A percentile compares a stretch with the other conserved stretches of the same genome.
phyloP scores from a whole-genome alignment of 768 basidiomycete genomes.

The Pleurotus tuber-regium region DNA sequence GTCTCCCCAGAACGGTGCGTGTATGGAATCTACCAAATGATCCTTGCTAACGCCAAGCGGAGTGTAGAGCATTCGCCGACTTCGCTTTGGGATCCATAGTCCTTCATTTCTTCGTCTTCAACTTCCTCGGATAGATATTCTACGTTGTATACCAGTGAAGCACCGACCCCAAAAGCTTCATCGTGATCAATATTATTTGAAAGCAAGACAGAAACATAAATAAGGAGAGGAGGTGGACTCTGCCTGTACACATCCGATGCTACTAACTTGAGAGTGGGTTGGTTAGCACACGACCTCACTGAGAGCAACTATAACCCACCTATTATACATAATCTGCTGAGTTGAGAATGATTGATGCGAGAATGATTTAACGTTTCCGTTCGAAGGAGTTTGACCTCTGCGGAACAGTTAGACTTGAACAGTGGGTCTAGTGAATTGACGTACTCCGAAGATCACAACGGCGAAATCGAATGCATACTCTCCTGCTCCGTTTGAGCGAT shows the following conservation, averaged over 20 bases:
- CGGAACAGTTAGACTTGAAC: neutral
- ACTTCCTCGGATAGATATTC: slow-evolving; percentile 79
- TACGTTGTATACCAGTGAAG: slow-evolving; percentile 16
- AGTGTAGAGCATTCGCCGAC: slow-evolving; percentile 91
- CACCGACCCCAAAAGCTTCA: neutral
- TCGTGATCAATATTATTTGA: neutral
- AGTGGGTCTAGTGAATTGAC: slow-evolving; percentile 23
- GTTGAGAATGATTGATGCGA: slow-evolving; percentile 3
- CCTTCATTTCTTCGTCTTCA: slow-evolving; percentile 97
- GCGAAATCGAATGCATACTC: slow-evolving; percentile 89
- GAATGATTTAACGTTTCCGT: slow-evolving; percentile 34
- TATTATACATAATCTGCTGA: too few relatives aligned
- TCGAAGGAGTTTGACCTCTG: slow-evolving; percentile 79
- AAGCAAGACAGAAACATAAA: neutral
- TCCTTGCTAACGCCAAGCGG: neutral
- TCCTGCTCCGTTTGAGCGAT: slow-evolving; percentile 38
- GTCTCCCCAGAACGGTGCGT: slow-evolving; percentile 92
- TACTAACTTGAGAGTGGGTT: neutral
- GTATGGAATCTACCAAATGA: neutral
- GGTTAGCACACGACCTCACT: neutral
- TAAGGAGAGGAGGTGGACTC: slow-evolving; percentile 7
- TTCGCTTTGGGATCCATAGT: slow-evolving; percentile 94
- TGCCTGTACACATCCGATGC: slow-evolving; percentile 1
- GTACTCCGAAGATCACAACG: slow-evolving; percentile 78
- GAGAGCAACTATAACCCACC: neutral